Evolutionary conservation across 73 alveolate genomes (phyloP).

Genomic region (Paramecium pentaurelia): DNA sequence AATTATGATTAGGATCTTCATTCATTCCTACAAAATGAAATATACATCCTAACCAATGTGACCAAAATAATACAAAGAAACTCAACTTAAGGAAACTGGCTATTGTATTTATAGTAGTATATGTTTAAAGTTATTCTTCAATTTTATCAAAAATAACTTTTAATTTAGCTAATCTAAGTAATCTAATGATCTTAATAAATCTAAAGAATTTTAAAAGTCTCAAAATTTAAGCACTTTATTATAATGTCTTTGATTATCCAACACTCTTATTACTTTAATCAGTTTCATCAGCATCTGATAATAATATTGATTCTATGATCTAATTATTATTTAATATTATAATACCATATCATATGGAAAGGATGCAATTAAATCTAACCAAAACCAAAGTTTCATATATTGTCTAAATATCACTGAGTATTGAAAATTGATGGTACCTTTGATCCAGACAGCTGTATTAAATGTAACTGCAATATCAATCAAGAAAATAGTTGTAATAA

Average conservation of each 20-base stretch:
- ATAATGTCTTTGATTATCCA: background rate
- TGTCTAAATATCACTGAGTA: conserved; percentile 39
- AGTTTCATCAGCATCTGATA: background rate
- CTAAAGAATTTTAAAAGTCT: background rate
- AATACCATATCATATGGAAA: conserved; percentile 57
- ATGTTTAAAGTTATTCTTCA: background rate
- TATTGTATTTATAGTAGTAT: background rate
- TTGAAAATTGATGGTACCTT: conserved; percentile 62
- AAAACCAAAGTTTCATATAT: conserved; percentile 68
- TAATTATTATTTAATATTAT: background rate
- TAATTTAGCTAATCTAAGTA: conserved; percentile 7
- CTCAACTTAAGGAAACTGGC: conserved; percentile 15
- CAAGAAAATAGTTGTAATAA: conserved; percentile 23
- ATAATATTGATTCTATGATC: background rate
- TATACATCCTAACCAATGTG: conserved; percentile 44
- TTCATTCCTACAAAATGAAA: conserved; percentile 17
- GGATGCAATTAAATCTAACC: conserved; percentile 63
- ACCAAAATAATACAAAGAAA: conserved; percentile 41
- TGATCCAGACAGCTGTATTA: conserved; percentile 68
- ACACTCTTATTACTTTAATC: background rate
- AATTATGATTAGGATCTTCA: conserved; percentile 16
- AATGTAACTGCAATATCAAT: conserved; percentile 59
- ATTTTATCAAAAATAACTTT: conserved; percentile 20
- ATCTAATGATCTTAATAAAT: conserved; percentile 23
- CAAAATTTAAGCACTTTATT: background rate